These are phyloP conservation scores for Talaromyces adpressus DNA, from an alignment of 495 filamentous ascomycete species.

Conservation along the genomic window DNA sequence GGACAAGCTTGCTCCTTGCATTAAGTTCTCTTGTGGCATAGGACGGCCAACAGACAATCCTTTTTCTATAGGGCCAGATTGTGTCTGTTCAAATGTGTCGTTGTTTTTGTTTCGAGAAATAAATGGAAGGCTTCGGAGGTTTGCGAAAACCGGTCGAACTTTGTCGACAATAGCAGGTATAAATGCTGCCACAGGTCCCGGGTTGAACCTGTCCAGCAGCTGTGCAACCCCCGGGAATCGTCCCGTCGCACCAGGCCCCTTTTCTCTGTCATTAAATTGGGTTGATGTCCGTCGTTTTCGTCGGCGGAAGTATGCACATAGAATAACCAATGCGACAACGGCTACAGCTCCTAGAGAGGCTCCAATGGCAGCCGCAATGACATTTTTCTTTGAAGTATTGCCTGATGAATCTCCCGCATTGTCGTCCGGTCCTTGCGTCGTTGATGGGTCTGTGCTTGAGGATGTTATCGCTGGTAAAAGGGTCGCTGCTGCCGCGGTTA, in stretches of 20 bases:
- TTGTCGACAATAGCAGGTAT: neutral
- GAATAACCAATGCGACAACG: neutral
- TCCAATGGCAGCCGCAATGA: neutral
- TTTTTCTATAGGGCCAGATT: neutral
- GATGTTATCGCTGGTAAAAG: neutral
- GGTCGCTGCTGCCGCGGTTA: neutral
- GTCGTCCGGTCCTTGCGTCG: neutral
- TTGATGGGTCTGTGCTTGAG: neutral
- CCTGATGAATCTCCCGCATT: neutral
- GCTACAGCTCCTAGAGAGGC: slow-evolving; percentile 4
- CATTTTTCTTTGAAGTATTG: neutral
- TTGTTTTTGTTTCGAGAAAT: neutral
- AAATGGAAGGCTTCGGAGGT: neutral
- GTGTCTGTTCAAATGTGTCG: neutral
- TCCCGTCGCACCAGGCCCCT: neutral
- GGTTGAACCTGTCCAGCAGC: neutral
- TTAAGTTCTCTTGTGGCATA: neutral
- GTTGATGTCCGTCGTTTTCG: neutral
- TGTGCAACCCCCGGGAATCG: neutral
- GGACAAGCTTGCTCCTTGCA: neutral
- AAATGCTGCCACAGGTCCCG: neutral
- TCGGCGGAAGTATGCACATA: slow-evolving; percentile 1
- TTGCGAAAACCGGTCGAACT: neutral
- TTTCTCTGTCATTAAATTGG: neutral
- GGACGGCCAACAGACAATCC: neutral